Conservation (phyloP, 2,329 filamentous ascomycete genomes). For the Microdochium nivale region DNA sequence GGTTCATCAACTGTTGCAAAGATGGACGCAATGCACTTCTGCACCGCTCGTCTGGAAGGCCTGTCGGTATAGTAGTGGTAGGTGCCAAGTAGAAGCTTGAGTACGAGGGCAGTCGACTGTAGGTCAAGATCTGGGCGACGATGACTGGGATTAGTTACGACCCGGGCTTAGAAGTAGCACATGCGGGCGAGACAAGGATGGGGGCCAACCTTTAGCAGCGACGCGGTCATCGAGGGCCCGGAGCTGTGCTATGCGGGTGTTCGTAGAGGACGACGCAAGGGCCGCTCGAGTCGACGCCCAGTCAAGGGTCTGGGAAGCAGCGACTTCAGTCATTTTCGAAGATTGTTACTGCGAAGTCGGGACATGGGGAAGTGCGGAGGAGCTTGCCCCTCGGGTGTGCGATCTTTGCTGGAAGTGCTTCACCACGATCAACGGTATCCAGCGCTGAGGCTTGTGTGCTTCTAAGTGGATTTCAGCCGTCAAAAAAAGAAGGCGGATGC, state of each 20-base stretch:
- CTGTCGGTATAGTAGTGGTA: slow-evolving; percentile 84
- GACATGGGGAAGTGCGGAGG: neutral
- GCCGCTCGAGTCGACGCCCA: slow-evolving; percentile 38
- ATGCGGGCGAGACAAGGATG: neutral
- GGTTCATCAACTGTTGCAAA: slow-evolving; percentile 48
- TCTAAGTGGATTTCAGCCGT: neutral
- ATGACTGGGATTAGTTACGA: neutral
- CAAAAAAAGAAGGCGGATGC: neutral
- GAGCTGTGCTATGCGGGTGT: slow-evolving; percentile 43
- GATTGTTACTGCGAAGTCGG: slow-evolving; percentile 5
- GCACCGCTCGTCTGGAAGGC: slow-evolving; percentile 71
- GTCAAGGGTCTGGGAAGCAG: slow-evolving; percentile 35
- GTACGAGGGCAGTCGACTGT: slow-evolving; percentile 42
- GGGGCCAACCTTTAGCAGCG: slow-evolving; percentile 39
- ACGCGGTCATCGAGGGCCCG: slow-evolving; percentile 49
- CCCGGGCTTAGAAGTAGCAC: neutral
- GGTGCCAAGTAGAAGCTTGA: slow-evolving; percentile 75
- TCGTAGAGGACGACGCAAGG: slow-evolving; percentile 55
- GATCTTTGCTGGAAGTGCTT: no score
- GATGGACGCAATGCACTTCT: slow-evolving; percentile 66
- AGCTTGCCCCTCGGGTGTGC: neutral
- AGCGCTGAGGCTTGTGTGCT: no score
- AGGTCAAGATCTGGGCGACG: slow-evolving; percentile 32
- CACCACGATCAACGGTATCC: no score
- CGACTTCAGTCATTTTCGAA: slow-evolving; percentile 41